Evolutionary conservation across 345 rosid genomes (phyloP), one percentile per base, ranked within the genome.

Genomic region (Eutrema japonicum): DNA sequence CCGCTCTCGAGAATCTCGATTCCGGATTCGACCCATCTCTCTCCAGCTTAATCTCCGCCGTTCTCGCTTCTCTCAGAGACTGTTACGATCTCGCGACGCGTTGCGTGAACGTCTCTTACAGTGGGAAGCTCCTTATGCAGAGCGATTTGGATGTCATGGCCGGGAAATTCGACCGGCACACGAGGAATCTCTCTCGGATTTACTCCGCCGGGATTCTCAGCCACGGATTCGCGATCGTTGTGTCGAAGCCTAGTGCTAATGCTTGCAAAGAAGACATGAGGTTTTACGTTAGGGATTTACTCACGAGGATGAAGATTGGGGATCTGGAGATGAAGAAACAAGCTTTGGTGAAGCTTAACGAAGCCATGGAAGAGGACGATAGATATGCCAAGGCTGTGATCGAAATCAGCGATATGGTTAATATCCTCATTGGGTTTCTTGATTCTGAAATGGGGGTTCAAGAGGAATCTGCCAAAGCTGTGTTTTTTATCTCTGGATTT

Each of bases 41-140:
- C 50, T 76, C 86, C 0, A 79, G 75, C 68, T 68, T 88, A 72
- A 29, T 91, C 56, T 64, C 85, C 40, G 84, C 85, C 47, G 72
- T 86, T 8, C 59, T 82, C 33, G 73, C 30, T 46, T 79, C 96
- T 8, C 77, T 81, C 13, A 75, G 67, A 16, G 87, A 84, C 50
- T 83, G 92, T 43, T 68, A 48, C 73, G 89, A 83, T 79, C 93
- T 89, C 46, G 97, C 93, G 7, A 77, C 86, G 50, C 78, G 85
- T 12, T 95, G 99, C 64, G 75, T 86, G 65, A 87, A 87, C 81
- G 81, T 86, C 62, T 82, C 92, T 6, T 91, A 81, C 84, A 82
- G 85, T 57, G 99, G 99, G 14, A 91, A 91, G 91, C 96, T 95
- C 13, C 76, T 91, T 85, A 95, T 95, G 99, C 97, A 95, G 83